These are phyloP conservation scores for Fagopyrum esculentum DNA, from an alignment of 148 eudicot species.

Conservation along the genomic window DNA sequence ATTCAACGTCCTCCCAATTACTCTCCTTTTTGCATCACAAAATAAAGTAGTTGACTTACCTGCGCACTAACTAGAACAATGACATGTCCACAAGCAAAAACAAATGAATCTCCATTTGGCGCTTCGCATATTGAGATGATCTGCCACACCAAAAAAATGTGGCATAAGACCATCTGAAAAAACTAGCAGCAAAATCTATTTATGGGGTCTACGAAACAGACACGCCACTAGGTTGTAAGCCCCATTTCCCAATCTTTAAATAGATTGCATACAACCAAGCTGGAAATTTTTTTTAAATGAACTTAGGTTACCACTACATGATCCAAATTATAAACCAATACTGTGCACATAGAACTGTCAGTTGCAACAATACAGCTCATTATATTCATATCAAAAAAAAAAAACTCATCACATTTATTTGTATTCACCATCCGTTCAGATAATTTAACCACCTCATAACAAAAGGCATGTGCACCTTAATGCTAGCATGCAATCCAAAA, in stretches of 20 bases:
- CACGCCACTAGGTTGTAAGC: not conserved
- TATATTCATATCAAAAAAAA: not conserved
- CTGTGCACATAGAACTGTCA: not conserved
- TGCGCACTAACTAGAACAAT: conserved; percentile 60
- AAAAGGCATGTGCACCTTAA: not conserved
- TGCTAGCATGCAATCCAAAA: not conserved
- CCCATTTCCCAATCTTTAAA: not conserved
- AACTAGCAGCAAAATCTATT: no score
- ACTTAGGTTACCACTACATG: not conserved
- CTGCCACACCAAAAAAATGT: not conserved
- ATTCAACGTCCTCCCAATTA: not conserved
- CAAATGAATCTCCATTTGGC: conserved; percentile 15
- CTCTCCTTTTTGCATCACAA: not conserved
- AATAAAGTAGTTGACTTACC: conserved; percentile 29
- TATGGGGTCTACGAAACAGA: not conserved
- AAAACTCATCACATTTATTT: not conserved
- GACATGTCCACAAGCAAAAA: conserved; percentile 64
- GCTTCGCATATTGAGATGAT: conserved; percentile 11
- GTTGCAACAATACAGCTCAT: not conserved
- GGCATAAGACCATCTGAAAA: not conserved
- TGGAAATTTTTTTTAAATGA: not conserved
- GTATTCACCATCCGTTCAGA: not conserved
- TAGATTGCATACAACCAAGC: not conserved
- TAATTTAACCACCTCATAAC: not conserved
- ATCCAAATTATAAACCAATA: not conserved